phyloP scores from a whole-genome alignment of 257 asterid species.

The Solanum tacnaense region DNA sequence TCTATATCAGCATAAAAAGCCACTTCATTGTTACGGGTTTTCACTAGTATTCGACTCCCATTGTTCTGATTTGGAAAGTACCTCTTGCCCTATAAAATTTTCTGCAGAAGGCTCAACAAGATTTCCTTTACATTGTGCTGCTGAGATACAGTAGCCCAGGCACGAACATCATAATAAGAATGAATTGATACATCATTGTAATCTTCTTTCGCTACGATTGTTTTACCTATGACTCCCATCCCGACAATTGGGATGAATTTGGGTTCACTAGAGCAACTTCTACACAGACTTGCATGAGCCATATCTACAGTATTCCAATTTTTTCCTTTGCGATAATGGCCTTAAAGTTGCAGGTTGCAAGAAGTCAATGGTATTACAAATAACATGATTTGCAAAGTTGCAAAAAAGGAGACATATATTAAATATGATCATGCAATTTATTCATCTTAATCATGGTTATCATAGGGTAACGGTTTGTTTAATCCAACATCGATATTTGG shows the following conservation, averaged over 20 bases:
- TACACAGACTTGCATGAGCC: background rate
- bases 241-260: background rate
- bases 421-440: background rate
- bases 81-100: background rate
- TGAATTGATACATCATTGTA: background rate
- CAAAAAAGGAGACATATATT: background rate
- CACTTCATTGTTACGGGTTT: background rate
- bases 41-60: slow-evolving; percentile 8
- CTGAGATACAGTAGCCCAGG: background rate
- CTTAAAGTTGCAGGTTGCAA: background rate
- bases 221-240: background rate
- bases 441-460: too few species aligned
- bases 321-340: background rate
- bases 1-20: background rate
- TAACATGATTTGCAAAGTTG: background rate
- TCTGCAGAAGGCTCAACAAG: background rate
- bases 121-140: background rate
- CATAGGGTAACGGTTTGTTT: too few species aligned
- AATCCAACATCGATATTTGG: too few species aligned
- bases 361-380: too few species aligned
- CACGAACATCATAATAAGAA: background rate
- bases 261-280: background rate
- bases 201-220: background rate
- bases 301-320: background rate
- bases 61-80: slow-evolving; percentile 2